Percentiles rank a stretch among this genome's conserved stretches.
phyloP scores from a whole-genome alignment of 768 basidiomycete species.

The Postia placenta region DNA sequence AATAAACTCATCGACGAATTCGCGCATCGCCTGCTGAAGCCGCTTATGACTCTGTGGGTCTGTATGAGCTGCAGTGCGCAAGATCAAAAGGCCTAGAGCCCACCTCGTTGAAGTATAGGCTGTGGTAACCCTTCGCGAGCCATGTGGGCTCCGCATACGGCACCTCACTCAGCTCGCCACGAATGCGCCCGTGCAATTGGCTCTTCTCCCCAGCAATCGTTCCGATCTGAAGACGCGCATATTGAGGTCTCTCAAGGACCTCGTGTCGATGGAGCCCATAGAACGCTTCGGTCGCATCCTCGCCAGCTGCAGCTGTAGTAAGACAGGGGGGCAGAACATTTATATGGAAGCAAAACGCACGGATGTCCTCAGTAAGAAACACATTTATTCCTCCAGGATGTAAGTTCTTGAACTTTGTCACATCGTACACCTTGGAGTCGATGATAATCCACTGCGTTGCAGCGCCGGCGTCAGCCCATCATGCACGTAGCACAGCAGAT shows the following conservation, averaged over 20 bases:
- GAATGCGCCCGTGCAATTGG: constrained; percentile 39
- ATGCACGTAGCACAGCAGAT: no score
- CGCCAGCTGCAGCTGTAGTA: constrained; percentile 48
- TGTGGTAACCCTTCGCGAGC: constrained; percentile 63
- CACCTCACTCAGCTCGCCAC: constrained; percentile 62
- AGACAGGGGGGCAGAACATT: neutral
- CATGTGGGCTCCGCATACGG: constrained; percentile 91
- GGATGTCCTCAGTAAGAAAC: constrained; percentile 72
- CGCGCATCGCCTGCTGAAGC: constrained; percentile 54
- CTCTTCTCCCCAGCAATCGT: constrained; percentile 56
- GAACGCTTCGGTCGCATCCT: constrained; percentile 85
- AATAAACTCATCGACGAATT: constrained; percentile 67
- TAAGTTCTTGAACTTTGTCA: constrained; percentile 71
- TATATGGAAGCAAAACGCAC: constrained; percentile 33
- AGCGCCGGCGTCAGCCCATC: no score
- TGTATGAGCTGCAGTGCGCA: neutral
- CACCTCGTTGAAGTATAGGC: constrained; percentile 73
- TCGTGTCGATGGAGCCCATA: constrained; percentile 86
- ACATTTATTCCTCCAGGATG: constrained; percentile 83
- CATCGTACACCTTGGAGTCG: constrained; percentile 79
- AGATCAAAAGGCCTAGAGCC: constrained; percentile 13
- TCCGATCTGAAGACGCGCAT: constrained; percentile 71
- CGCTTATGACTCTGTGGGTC: constrained; percentile 47
- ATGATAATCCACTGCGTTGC: constrained; percentile 79
- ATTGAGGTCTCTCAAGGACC: constrained; percentile 71